Conservation (phyloP, 495 filamentous ascomycete genomes). For the Staphylotrichum longicolle region DNA sequence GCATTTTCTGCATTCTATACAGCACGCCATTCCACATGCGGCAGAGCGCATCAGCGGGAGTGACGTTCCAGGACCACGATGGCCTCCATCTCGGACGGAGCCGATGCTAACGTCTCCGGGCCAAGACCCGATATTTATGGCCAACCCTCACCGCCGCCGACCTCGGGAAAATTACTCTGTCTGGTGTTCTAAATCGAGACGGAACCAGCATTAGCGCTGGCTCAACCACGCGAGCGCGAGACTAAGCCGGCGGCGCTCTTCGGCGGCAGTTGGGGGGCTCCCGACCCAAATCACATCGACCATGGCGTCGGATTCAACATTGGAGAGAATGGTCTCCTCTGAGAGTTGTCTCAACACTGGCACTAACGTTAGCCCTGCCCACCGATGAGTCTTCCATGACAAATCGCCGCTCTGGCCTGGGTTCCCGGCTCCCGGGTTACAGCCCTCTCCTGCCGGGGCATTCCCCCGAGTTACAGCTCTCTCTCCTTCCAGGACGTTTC, state of each 20-base stretch:
- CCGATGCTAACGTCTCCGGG: constrained; percentile 1
- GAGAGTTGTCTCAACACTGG: background rate
- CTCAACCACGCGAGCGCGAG: too few relatives aligned
- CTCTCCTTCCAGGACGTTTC: too few relatives aligned
- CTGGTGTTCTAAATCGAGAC: too few relatives aligned
- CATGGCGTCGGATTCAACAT: background rate
- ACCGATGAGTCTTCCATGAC: background rate
- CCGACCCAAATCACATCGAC: background rate
- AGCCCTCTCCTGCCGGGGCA: background rate
- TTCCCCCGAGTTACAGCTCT: too few relatives aligned
- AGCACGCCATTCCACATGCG: constrained; percentile 13
- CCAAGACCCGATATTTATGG: background rate
- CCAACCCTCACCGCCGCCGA: background rate
- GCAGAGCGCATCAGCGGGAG: constrained; percentile 14
- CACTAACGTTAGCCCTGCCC: too few relatives aligned
- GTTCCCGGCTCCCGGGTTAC: background rate
- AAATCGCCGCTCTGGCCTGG: background rate
- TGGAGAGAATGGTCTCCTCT: too few relatives aligned
- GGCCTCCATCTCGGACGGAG: background rate
- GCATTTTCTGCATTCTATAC: background rate
- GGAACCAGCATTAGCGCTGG: too few relatives aligned
- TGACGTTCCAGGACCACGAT: background rate
- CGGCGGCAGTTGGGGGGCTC: too few relatives aligned
- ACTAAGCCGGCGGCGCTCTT: too few relatives aligned
- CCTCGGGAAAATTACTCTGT: background rate